These are phyloP conservation scores for Chrysosporium keratinophilum DNA, from an alignment of 2,329 filamentous ascomycete genomes.

Conservation along the genomic window DNA sequence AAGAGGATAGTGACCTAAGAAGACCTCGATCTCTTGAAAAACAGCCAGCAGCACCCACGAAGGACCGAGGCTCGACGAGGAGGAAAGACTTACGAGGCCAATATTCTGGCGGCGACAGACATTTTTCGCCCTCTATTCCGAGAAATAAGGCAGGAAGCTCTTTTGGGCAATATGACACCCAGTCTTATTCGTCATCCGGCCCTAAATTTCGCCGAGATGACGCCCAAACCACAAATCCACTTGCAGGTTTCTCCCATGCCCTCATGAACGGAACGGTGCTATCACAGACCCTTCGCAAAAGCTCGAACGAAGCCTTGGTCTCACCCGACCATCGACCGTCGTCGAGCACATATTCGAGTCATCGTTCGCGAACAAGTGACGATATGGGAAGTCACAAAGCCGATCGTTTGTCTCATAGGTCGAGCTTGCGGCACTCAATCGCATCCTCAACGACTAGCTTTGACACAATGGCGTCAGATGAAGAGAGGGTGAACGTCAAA, in stretches of 20 bases:
- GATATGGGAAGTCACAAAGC: neutral
- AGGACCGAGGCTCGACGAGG: neutral
- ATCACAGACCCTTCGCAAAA: neutral
- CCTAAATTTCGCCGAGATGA: neutral
- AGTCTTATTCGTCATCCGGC: neutral
- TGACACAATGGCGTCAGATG: slow-evolving; percentile 7
- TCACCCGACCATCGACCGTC: neutral
- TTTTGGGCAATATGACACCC: neutral
- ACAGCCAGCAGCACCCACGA: neutral
- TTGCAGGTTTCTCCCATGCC: neutral
- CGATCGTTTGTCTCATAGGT: neutral
- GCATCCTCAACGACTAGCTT: slow-evolving; percentile 9
- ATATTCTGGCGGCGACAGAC: neutral
- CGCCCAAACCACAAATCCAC: slow-evolving; percentile 1
- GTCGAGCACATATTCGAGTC: slow-evolving; percentile 6
- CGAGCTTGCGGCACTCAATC: neutral
- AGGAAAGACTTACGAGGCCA: neutral
- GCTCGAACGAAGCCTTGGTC: neutral
- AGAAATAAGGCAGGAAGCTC: neutral
- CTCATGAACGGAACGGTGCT: slow-evolving; percentile 1
- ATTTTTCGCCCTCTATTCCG: neutral
- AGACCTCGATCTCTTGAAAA: neutral
- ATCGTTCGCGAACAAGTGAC: neutral
- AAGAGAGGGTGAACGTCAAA: neutral
- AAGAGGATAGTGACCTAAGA: slow-evolving; percentile 7